These are phyloP conservation scores for Eucalyptus virginea DNA, from an alignment of 345 rosid genomes.

Conservation along the genomic window DNA sequence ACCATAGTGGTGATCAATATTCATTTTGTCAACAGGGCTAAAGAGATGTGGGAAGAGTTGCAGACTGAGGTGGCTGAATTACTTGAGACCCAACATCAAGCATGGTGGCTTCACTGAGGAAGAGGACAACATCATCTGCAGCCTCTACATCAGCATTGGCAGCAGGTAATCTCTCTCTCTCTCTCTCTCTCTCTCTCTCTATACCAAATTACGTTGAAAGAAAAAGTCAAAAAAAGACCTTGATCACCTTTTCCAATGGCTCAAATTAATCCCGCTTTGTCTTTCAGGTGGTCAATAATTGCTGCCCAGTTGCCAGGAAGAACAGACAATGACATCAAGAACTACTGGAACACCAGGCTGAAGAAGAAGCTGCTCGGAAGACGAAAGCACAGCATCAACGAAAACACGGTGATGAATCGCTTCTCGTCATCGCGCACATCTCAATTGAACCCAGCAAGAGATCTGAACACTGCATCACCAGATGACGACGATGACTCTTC, in stretches of 20 bases:
- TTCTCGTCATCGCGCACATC: background rate
- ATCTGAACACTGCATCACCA: background rate
- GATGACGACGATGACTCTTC: conserved; percentile 2
- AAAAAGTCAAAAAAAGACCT: background rate
- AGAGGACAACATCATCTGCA: conserved; percentile 94
- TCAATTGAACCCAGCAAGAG: background rate
- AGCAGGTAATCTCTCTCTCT: conserved; percentile 45
- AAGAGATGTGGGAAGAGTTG: conserved; percentile 99
- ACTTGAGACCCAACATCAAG: conserved; percentile 90
- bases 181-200: background rate
- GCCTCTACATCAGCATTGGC: conserved; percentile 96
- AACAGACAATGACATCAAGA: conserved; percentile 96
- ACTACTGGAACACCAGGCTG: conserved; percentile 95
- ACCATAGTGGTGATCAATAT: background rate
- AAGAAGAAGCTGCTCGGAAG: conserved; percentile 91
- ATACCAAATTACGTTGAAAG: background rate
- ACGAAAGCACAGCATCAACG: conserved; percentile 45
- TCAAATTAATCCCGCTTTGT: background rate
- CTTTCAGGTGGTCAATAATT: conserved; percentile 89
- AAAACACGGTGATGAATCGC: background rate
- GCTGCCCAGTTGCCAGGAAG: conserved; percentile 99
- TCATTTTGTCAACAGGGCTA: conserved; percentile 28
- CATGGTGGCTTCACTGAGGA: conserved; percentile 99
- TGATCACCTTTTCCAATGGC: background rate
- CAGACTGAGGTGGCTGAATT: conserved; percentile 94